phyloP scores from a whole-genome alignment of 371 early-diverging fungal genomes.

The Blastocladiella emersonii region DNA sequence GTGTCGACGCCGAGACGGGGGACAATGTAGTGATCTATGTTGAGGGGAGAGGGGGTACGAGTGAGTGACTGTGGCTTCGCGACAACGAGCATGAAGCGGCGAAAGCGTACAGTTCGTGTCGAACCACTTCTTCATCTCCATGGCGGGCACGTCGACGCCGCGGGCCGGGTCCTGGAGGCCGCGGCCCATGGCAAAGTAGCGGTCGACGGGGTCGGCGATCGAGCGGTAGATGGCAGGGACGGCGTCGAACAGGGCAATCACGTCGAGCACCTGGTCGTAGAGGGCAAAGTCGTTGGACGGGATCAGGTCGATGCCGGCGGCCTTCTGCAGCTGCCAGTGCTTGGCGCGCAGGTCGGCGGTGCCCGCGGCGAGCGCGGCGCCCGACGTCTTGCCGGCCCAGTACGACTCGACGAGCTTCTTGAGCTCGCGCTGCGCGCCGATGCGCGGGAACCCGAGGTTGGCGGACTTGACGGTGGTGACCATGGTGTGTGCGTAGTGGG shows the following conservation, averaged over 20 bases:
- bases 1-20: slow-evolving; percentile 71
- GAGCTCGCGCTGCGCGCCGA: slow-evolving; percentile 77
- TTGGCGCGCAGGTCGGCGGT: slow-evolving; percentile 58
- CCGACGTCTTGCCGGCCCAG: slow-evolving; percentile 79
- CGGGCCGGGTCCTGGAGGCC: slow-evolving; percentile 64
- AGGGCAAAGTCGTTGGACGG: slow-evolving; percentile 90
- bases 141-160: slow-evolving; percentile 78
- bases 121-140: slow-evolving; percentile 53
- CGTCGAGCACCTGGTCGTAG: slow-evolving; percentile 90
- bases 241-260: slow-evolving; percentile 57
- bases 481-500: no score
- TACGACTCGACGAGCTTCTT: slow-evolving; percentile 76
- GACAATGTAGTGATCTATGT: slow-evolving; percentile 50
- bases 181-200: slow-evolving; percentile 95
- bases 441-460: slow-evolving; percentile 65
- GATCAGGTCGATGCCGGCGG: slow-evolving; percentile 63
- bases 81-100: background rate
- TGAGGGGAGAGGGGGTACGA: background rate
- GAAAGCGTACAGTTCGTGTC: slow-evolving; percentile 86
- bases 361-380: slow-evolving; percentile 50
- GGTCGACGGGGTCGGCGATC: slow-evolving; percentile 34
- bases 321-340: slow-evolving; percentile 79
- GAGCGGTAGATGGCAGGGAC: slow-evolving; percentile 56
- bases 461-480: slow-evolving; percentile 49
- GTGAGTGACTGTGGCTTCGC: background rate